A percentile compares a stretch with the other conserved stretches of the same genome.
Conservation (phyloP, 2,329 filamentous ascomycete genomes). For the Zymoseptoria tritici region DNA sequence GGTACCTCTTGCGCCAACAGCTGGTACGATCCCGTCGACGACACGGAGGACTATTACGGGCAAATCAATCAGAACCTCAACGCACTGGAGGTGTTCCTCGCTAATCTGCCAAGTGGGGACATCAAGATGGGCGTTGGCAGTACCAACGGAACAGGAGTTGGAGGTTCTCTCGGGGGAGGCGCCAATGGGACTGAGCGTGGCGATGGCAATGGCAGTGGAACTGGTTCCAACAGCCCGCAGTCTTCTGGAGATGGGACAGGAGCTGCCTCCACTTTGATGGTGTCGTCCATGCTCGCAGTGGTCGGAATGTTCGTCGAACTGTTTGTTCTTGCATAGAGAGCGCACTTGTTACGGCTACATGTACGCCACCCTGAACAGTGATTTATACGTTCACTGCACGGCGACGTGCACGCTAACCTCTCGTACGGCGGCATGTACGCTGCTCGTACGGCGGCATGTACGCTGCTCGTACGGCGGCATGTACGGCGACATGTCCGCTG, state of each 20-base stretch:
- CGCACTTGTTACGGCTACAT: background rate
- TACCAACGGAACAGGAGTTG: background rate
- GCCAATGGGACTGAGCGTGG: background rate
- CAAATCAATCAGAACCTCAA: constrained; percentile 37
- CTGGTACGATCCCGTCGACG: constrained; percentile 27
- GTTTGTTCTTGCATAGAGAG: background rate
- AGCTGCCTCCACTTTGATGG: background rate
- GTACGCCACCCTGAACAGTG: no score
- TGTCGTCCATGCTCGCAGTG: background rate
- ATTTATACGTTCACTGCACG: no score
- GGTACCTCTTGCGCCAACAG: constrained; percentile 33
- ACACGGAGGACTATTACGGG: background rate
- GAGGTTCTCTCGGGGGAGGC: background rate
- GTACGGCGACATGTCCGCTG: background rate
- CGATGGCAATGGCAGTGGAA: background rate
- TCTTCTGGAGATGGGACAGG: background rate
- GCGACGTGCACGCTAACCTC: background rate
- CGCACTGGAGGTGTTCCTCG: constrained; percentile 44
- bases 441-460: background rate
- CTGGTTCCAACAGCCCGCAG: background rate
- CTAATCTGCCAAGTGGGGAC: constrained; percentile 24
- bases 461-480: no score
- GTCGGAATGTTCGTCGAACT: background rate
- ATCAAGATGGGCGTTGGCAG: background rate
- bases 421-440: background rate